These are phyloP conservation scores for Aspergillus uvarum DNA, from an alignment of 2,329 filamentous ascomycete genomes.

Conservation along the genomic window DNA sequence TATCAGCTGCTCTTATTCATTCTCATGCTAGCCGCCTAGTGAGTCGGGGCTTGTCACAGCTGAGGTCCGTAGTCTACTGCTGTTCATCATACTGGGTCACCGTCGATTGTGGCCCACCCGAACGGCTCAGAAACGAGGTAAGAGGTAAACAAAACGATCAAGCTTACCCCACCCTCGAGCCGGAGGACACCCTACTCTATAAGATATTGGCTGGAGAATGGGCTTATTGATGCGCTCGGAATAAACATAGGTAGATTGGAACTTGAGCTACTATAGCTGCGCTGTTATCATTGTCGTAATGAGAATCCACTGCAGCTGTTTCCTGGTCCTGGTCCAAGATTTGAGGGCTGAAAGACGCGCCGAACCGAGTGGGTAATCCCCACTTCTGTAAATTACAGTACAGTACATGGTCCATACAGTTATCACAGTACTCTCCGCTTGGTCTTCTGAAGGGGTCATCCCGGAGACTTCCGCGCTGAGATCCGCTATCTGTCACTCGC, in stretches of 20 bases:
- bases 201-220: background rate
- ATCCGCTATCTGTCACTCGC: background rate
- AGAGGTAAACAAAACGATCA: background rate
- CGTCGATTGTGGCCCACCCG: background rate
- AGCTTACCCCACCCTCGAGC: background rate
- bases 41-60: background rate
- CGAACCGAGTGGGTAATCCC: background rate
- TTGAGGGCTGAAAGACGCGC: background rate
- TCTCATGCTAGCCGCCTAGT: background rate
- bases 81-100: background rate
- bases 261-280: too few species aligned
- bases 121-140: background rate
- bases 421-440: background rate
- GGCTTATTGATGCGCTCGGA: background rate
- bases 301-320: background rate
- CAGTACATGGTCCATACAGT: background rate
- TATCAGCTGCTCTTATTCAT: background rate
- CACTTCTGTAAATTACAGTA: background rate
- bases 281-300: background rate
- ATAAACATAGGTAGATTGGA: background rate
- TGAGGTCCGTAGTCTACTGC: background rate
- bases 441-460: background rate
- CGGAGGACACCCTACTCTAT: background rate
- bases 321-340: background rate
- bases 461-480: constrained; percentile 1